Base-by-base conservation (phyloP, 2,329 filamentous ascomycete species). In the Clonostachys sp. region DNA sequence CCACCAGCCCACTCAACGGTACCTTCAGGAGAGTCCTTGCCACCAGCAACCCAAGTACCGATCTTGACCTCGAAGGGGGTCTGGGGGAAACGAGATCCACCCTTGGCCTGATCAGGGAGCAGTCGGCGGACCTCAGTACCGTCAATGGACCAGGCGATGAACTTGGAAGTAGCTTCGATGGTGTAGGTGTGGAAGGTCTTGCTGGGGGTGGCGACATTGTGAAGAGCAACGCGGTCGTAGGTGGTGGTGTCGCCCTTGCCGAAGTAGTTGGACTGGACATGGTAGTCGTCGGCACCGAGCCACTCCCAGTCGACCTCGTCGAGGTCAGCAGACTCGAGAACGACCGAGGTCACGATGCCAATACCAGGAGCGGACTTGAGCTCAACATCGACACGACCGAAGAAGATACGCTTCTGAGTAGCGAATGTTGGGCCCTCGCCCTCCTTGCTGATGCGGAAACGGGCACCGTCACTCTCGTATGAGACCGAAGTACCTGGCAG, bases 271-370 rank as follows among this genome's bases (percentile, higher is more conserved):
- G 83, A 87, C 72, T 96, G 92, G 34, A 91, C 91, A 64, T 92
- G 76, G 30, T 74, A 67, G 55, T 77, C 71, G 61, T 89, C 81
- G 46, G 83, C 84, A 49, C 92, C 94, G 49, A 97, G 77, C 86
- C 89, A 96, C 70, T 97, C 92, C 87, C 90, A 95, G 67, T 97
- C 92, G 52, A 97, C 94, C 75, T 68, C 65, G 64, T 97, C 92
- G 33, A 96, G 78, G 60, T 86, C 83, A 59, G 96, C 90, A 2
- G 91, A 96, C 73, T 96, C 87, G 54, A 99, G 74, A 40, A 97
- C 90, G 39, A 89, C 78, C 54, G 87, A 91, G 71, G 91, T 96
- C 52, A 99, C 88, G 53, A 99, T 87, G 55, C 94, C 94, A 7
- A 74, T 75, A 41, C 92, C 94, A 4, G 86, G 79, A 24, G 94